phyloP scores from a whole-genome alignment of 331 rosid species.

The Rhamnella rubrinervis region DNA sequence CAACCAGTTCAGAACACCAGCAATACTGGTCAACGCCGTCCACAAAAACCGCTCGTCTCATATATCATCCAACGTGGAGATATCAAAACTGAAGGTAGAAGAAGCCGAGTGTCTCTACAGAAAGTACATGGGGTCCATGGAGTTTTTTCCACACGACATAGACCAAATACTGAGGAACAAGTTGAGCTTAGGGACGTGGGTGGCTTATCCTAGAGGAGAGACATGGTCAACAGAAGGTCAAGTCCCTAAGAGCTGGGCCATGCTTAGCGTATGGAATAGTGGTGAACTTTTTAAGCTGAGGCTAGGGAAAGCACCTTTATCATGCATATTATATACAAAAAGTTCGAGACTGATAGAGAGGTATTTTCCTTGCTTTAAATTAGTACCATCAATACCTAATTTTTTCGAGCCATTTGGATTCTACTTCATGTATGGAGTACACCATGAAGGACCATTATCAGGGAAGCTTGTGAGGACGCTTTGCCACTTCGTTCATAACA shows the following conservation, averaged over 20 bases:
- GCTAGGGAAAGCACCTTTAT: slow-evolving; percentile 67
- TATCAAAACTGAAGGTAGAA: slow-evolving; percentile 48
- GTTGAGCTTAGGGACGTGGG: slow-evolving; percentile 85
- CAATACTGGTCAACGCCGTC: slow-evolving; percentile 78
- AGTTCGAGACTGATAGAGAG: slow-evolving; percentile 66
- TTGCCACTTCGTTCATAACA: slow-evolving; percentile 75
- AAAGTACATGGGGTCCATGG: slow-evolving; percentile 61
- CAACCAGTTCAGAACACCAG: slow-evolving; percentile 67
- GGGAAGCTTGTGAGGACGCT: slow-evolving; percentile 68
- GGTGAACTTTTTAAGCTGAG: slow-evolving; percentile 68
- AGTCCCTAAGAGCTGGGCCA: slow-evolving; percentile 71
- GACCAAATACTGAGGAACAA: slow-evolving; percentile 60
- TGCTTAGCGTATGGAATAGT: slow-evolving; percentile 95
- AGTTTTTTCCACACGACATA: slow-evolving; percentile 79
- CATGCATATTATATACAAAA: slow-evolving; percentile 60
- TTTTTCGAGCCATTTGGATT: slow-evolving; percentile 84
- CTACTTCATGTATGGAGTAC: slow-evolving; percentile 84
- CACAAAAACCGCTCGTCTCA: slow-evolving; percentile 28
- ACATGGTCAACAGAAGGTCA: slow-evolving; percentile 25
- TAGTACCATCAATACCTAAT: slow-evolving; percentile 63
- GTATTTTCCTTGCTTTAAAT: slow-evolving; percentile 70
- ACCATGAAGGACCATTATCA: slow-evolving; percentile 61
- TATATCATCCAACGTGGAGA: slow-evolving; percentile 48
- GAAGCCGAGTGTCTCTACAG: slow-evolving; percentile 71
- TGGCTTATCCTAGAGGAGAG: slow-evolving; percentile 66